Percentiles rank a stretch among this genome's conserved stretches.
Conservation (phyloP, 2,329 filamentous ascomycete species). For the Trichophyton verrucosum region DNA sequence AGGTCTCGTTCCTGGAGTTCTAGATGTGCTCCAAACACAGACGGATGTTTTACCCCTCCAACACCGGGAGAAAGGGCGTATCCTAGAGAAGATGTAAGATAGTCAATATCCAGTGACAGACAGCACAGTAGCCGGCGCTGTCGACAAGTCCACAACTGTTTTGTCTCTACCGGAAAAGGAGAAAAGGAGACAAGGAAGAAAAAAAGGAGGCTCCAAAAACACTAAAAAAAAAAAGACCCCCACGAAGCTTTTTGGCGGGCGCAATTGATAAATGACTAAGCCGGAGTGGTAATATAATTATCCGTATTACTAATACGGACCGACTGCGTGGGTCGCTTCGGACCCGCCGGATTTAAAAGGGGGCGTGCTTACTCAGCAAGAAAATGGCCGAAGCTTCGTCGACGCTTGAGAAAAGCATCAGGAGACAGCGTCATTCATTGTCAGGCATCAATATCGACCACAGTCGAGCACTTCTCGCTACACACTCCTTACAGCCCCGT, state of each 20-base stretch:
- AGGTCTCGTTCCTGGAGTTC: conserved; percentile 6
- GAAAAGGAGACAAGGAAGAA: not conserved
- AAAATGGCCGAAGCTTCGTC: not conserved
- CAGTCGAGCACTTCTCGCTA: not conserved
- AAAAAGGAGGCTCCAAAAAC: conserved; percentile 21
- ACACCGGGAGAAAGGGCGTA: not conserved
- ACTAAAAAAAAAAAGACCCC: not conserved
- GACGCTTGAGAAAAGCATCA: not conserved
- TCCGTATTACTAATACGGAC: not conserved
- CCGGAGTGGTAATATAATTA: not conserved
- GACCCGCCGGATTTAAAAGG: not conserved
- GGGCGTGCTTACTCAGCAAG: not conserved
- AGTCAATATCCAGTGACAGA: not conserved
- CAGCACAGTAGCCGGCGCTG: not conserved
- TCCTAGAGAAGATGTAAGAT: not conserved
- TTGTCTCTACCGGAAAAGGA: not conserved
- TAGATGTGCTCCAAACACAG: not conserved
- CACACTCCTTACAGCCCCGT: not conserved
- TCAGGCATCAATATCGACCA: not conserved
- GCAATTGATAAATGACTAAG: not conserved
- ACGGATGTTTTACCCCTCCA: not conserved
- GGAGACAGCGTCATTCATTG: not conserved
- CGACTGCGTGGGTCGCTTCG: too few species aligned
- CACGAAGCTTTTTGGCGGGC: not conserved
- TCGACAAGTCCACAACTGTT: not conserved